Conservation (phyloP, 495 filamentous ascomycete species). For the Neurospora sp. region DNA sequence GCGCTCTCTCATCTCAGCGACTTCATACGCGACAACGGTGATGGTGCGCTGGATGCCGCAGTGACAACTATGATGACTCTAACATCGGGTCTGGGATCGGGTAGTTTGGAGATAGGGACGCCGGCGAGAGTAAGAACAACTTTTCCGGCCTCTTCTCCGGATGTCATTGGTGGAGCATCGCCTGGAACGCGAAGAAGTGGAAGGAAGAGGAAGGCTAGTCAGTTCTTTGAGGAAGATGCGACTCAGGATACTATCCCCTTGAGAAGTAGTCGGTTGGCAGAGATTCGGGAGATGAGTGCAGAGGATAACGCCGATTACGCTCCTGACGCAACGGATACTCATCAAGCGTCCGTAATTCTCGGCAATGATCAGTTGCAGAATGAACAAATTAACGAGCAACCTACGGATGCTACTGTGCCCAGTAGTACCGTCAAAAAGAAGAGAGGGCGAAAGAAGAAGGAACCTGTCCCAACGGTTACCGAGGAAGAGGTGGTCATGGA, state of each 20-base stretch:
- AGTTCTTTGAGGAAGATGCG: neutral
- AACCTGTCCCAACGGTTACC: neutral
- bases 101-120: neutral
- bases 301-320: neutral
- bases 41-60: neutral
- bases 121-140: neutral
- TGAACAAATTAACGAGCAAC: neutral
- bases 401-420: neutral
- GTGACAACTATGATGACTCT: neutral
- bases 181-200: neutral
- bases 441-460: slow-evolving; percentile 14
- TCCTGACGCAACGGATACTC: neutral
- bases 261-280: neutral
- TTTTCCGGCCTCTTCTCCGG: neutral
- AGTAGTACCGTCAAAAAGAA: slow-evolving; percentile 1
- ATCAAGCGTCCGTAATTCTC: neutral
- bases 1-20: neutral
- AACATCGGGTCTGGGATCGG: neutral
- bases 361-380: neutral
- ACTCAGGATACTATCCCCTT: neutral
- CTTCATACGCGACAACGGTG: neutral
- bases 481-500: neutral
- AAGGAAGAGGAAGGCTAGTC: neutral
- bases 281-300: neutral
- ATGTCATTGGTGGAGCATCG: neutral